phyloP scores from a whole-genome alignment of 2,329 filamentous ascomycete species.

The Trichoderma oligosporum region DNA sequence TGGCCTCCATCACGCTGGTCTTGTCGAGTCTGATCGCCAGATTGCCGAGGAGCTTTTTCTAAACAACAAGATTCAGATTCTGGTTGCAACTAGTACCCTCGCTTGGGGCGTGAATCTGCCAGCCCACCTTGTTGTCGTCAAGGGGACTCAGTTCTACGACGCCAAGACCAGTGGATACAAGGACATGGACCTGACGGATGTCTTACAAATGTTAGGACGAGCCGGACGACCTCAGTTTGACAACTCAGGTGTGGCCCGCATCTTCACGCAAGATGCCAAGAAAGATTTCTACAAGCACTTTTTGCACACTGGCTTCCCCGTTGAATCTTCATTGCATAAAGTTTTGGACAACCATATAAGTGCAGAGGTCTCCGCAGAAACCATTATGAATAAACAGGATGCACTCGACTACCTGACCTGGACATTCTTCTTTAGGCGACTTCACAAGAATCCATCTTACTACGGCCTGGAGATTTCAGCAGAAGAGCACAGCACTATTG shows the following conservation, averaged over 20 bases:
- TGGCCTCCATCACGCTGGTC: slow-evolving; percentile 91
- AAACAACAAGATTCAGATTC: slow-evolving; percentile 96
- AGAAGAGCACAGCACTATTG: slow-evolving; percentile 84
- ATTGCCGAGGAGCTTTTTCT: slow-evolving; percentile 91
- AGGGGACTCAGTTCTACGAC: slow-evolving; percentile 97
- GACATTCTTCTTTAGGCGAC: slow-evolving; percentile 97
- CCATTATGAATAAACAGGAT: slow-evolving; percentile 91
- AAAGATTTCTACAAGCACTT: slow-evolving; percentile 99
- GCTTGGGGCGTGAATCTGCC: slow-evolving; percentile 98
- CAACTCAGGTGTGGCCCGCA: slow-evolving; percentile 88
- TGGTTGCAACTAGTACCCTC: slow-evolving; percentile 91
- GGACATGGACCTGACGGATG: slow-evolving; percentile 98
- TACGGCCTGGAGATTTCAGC: slow-evolving; percentile 92
- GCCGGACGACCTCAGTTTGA: slow-evolving; percentile 96
- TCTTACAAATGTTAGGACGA: slow-evolving; percentile 94
- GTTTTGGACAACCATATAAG: slow-evolving; percentile 96
- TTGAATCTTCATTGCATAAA: slow-evolving; percentile 93
- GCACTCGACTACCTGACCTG: slow-evolving; percentile 96
- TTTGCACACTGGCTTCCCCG: slow-evolving; percentile 93
- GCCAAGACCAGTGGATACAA: slow-evolving; percentile 97
- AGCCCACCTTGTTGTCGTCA: slow-evolving; percentile 94
- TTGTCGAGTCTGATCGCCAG: slow-evolving; percentile 90
- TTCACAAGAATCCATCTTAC: slow-evolving; percentile 98
- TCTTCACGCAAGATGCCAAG: slow-evolving; percentile 95
- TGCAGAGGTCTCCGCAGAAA: slow-evolving; percentile 90